Base-by-base conservation (phyloP, 352 stramenopile genomes). In the Globisporangium polare region DNA sequence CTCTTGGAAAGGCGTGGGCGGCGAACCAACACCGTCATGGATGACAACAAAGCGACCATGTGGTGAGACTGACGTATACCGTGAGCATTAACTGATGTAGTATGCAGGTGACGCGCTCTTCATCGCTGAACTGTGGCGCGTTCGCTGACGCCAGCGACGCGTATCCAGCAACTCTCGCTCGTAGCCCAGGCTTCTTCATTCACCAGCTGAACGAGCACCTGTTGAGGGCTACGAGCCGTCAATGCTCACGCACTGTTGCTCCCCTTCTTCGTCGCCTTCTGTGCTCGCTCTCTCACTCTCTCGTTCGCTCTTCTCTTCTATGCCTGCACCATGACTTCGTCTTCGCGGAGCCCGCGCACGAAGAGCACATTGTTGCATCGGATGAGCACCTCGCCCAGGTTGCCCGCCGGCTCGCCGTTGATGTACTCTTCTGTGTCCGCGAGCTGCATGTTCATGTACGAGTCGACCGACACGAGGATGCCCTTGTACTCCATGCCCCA, bases 351-450 rank as follows among this genome's bases (percentile, higher is more conserved):
- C 7, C 86, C 89, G 52, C 94, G 85, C 29, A 99, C 89, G 72
- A 99, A 99, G 29, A 99, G 81, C 29, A 99, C 96, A 82, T 99
- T 99, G 82, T 99, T 99, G 72, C 97, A 99, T 65, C 97, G 90
- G 65, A 99, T 99, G 35, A 99, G 85, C 46, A 99, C 95, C 77
- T 99, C 97, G 18, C 97, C 97, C 60, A 99, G 75, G 69, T 96
- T 97, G 51, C 97, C 97, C 8, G 96, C 95, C 49, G 98, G 91
- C 68, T 98, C 78, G 59, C 97, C 97, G 78, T 99, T 96, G 62
- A 99, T 93, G 71, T 95, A 99, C 76, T 99, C 97, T 73, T 99
- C 95, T 27, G 96, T 98, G 57, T 97, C 90, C 49, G 91, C 80
- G 53, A 99, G 82, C 74, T 99, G 96, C 54, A 99, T 74, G 80